A percentile compares a stretch with the other conserved stretches of the same genome.
phyloP scores from a whole-genome alignment of 169 alveolate genomes.

The Condylostoma magnum region DNA sequence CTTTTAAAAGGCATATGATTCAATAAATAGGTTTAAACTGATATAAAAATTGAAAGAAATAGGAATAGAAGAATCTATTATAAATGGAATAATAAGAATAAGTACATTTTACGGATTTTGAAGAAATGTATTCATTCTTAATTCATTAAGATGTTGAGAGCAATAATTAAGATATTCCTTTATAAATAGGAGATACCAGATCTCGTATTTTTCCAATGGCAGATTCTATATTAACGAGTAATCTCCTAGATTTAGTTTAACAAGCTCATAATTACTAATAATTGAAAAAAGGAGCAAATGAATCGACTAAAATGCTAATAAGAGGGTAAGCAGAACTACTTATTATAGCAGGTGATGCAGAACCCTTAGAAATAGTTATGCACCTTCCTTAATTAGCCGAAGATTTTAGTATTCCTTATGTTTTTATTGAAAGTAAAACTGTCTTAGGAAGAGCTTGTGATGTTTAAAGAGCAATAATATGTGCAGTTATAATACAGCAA shows the following conservation, averaged over 20 bases:
- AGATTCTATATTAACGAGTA: slow-evolving; percentile 36
- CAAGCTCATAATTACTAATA: slow-evolving; percentile 94
- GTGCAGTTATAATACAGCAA: slow-evolving; percentile 91
- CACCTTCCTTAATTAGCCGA: slow-evolving; percentile 98
- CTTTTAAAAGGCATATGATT: too few relatives aligned
- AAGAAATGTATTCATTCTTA: too few relatives aligned
- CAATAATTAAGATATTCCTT: too few relatives aligned
- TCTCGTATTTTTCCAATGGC: slow-evolving; percentile 51
- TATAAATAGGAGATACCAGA: slow-evolving; percentile 19
- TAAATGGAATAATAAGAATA: too few relatives aligned
- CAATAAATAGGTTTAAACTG: too few relatives aligned
- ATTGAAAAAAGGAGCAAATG: slow-evolving; percentile 94
- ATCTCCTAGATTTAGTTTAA: slow-evolving; percentile 87
- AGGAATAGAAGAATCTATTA: too few relatives aligned
- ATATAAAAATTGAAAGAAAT: too few relatives aligned
- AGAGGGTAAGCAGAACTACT: slow-evolving; percentile 98
- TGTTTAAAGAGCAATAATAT: slow-evolving; percentile 96
- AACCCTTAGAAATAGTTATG: slow-evolving; percentile 98
- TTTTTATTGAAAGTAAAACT: slow-evolving; percentile 94
- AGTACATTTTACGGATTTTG: too few relatives aligned
- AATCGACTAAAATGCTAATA: slow-evolving; percentile 96
- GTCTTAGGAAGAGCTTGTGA: slow-evolving; percentile 99
- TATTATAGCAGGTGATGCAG: slow-evolving; percentile 99
- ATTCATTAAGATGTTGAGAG: too few relatives aligned
- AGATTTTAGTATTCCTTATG: slow-evolving; percentile 99